Conservation (phyloP, 176 grass and related monocot genomes). For the Zoysia japonica region DNA sequence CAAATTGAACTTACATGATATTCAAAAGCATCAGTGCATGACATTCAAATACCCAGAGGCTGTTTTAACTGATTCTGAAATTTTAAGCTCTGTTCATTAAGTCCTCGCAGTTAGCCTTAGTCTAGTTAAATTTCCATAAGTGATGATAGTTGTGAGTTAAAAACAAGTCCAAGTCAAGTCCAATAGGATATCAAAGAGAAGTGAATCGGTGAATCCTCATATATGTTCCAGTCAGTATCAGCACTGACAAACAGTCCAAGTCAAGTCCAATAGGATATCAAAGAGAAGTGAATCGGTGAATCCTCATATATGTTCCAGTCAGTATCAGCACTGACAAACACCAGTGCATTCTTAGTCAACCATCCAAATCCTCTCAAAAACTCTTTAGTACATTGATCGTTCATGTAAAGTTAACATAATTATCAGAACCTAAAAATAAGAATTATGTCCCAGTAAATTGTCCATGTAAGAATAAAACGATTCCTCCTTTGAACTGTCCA, state of each 20-base stretch:
- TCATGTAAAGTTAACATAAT: constrained; percentile 31
- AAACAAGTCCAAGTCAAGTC: constrained; percentile 30
- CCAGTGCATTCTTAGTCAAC: constrained; percentile 38
- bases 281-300: constrained; percentile 34
- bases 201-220: constrained; percentile 4
- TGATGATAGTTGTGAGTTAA: constrained; percentile 26
- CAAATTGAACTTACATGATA: too few species aligned
- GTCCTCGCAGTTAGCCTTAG: neutral
- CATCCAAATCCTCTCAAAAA: constrained; percentile 40
- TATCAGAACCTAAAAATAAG: constrained; percentile 35
- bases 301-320: constrained; percentile 13
- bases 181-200: constrained; percentile 8
- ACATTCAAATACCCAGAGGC: neutral
- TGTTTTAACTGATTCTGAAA: neutral
- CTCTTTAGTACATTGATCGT: constrained; percentile 39
- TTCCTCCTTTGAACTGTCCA: constrained; percentile 32
- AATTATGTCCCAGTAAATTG: constrained; percentile 33
- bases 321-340: constrained; percentile 33
- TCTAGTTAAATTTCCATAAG: constrained; percentile 20
- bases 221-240: constrained; percentile 22
- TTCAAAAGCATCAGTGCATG: neutral
- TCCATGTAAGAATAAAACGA: constrained; percentile 30
- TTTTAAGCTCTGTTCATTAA: constrained; percentile 3
- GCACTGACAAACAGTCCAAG: constrained; percentile 16
- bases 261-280: constrained; percentile 16